These are phyloP conservation scores for Yarrowia keelungensis DNA, from an alignment of 805 yeast species.

Conservation along the genomic window DNA sequence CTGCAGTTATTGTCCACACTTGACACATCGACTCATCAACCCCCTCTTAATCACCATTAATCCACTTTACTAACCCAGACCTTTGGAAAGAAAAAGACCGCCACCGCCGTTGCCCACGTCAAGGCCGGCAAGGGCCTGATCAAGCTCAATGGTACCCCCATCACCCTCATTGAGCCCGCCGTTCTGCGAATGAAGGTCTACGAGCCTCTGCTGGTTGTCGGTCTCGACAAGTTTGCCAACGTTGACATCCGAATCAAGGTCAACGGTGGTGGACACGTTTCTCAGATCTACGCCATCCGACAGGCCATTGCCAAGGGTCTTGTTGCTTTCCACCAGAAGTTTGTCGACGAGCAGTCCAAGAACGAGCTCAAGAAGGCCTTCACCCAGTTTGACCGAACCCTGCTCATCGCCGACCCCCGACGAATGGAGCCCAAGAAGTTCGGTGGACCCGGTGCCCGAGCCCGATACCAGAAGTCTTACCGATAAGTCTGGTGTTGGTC, in stretches of 20 bases:
- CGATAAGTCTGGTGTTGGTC: conserved; percentile 64
- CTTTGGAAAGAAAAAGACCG: conserved; percentile 99
- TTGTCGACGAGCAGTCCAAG: conserved; percentile 99
- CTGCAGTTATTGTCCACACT: too few species aligned
- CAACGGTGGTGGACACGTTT: conserved; percentile 99
- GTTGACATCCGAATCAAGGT: conserved; percentile 99
- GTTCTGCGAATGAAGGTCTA: conserved; percentile 98
- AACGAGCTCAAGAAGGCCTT: conserved; percentile 98
- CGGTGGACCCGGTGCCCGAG: conserved; percentile 99
- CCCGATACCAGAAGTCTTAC: conserved; percentile 99
- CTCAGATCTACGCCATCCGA: conserved; percentile 99
- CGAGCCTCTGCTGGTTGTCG: conserved; percentile 98
- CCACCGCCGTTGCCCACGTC: conserved; percentile 99
- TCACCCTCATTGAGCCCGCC: conserved; percentile 99
- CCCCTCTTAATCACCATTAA: too few species aligned
- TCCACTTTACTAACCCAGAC: conserved; percentile 60
- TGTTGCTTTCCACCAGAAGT: conserved; percentile 99
- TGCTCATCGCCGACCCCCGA: conserved; percentile 99
- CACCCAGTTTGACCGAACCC: conserved; percentile 98
- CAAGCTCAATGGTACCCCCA: conserved; percentile 99
- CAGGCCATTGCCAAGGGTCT: conserved; percentile 99
- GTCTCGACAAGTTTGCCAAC: conserved; percentile 98
- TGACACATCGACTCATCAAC: too few species aligned
- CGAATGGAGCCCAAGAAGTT: conserved; percentile 99
- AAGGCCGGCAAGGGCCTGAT: conserved; percentile 99